phyloP scores from a whole-genome alignment of 2,329 filamentous ascomycete genomes.

The Pseudogymnoascus sp. region DNA sequence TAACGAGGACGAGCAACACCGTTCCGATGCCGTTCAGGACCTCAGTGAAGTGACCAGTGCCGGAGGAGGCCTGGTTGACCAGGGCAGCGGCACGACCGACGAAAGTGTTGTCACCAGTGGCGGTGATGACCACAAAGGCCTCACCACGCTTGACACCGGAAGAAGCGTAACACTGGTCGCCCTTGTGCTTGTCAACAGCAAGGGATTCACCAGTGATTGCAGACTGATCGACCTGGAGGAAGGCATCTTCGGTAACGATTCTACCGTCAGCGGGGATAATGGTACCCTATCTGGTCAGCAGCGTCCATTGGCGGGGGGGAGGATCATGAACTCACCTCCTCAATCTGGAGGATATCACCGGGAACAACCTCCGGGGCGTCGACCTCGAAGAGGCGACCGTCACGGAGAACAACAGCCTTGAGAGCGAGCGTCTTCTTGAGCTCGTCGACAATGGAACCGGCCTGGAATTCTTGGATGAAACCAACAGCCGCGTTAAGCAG shows the following conservation, averaged over 20 bases:
- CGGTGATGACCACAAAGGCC: conserved; percentile 72
- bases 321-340: conserved; percentile 47
- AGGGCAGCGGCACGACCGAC: conserved; percentile 83
- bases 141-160: conserved; percentile 87
- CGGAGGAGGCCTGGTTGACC: conserved; percentile 66
- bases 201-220: conserved; percentile 88
- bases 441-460: conserved; percentile 82
- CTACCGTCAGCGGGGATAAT: conserved; percentile 86
- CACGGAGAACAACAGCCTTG: conserved; percentile 79
- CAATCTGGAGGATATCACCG: conserved; percentile 81
- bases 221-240: conserved; percentile 86
- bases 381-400: conserved; percentile 68
- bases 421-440: conserved; percentile 84
- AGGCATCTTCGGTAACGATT: conserved; percentile 74
- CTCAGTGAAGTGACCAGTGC: conserved; percentile 81
- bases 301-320: background rate
- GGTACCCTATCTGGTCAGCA: conserved; percentile 48
- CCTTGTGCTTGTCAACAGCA: conserved; percentile 79
- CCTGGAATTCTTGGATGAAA: conserved; percentile 85
- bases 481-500: conserved; percentile 79
- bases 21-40: conserved; percentile 83
- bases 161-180: conserved; percentile 75
- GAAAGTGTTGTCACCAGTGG: conserved; percentile 83
- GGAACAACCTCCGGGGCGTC: conserved; percentile 79
- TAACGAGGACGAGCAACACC: conserved; percentile 69